Conservation (phyloP, 208 protist genomes). For the Vickermania ingenoplastis region DNA sequence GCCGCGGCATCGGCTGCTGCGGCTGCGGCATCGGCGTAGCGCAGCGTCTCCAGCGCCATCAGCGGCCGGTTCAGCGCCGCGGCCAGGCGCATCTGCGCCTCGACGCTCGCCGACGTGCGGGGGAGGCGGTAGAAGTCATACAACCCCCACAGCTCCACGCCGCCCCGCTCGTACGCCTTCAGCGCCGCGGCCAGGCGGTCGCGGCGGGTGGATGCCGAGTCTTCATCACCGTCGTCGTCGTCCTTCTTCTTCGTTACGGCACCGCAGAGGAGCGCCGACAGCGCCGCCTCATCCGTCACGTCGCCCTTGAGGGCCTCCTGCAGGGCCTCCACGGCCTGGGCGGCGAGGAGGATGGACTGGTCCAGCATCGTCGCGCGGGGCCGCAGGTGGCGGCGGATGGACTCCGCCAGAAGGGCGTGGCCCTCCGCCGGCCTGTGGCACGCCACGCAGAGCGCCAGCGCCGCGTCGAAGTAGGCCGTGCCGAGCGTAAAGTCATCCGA, state of each 20-base stretch:
- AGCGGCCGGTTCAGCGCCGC: constrained; percentile 33
- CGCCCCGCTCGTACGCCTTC: constrained; percentile 20
- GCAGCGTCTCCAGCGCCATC: constrained; percentile 56
- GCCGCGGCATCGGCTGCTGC: background rate
- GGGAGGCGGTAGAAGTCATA: constrained; percentile 80
- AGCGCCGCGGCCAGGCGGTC: background rate
- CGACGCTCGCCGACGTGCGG: constrained; percentile 39
- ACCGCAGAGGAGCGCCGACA: background rate
- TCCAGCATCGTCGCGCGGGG: constrained; percentile 65
- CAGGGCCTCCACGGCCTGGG: constrained; percentile 42
- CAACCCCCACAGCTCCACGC: constrained; percentile 75
- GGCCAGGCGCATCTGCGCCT: constrained; percentile 73
- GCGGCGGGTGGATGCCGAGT: background rate
- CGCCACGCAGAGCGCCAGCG: constrained; percentile 67
- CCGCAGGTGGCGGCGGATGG: constrained; percentile 57
- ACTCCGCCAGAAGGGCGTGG: constrained; percentile 47
- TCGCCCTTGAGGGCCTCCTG: constrained; percentile 1
- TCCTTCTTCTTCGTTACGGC: background rate
- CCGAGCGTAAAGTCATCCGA: constrained; percentile 41
- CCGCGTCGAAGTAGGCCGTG: constrained; percentile 74
- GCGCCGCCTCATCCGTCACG: background rate
- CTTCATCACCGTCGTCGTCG: background rate
- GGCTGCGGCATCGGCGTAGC: constrained; percentile 36
- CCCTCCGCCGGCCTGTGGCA: constrained; percentile 47
- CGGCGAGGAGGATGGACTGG: constrained; percentile 53